Conservation (phyloP, 108 stramenopile species). For the Bacterosira constricta region DNA sequence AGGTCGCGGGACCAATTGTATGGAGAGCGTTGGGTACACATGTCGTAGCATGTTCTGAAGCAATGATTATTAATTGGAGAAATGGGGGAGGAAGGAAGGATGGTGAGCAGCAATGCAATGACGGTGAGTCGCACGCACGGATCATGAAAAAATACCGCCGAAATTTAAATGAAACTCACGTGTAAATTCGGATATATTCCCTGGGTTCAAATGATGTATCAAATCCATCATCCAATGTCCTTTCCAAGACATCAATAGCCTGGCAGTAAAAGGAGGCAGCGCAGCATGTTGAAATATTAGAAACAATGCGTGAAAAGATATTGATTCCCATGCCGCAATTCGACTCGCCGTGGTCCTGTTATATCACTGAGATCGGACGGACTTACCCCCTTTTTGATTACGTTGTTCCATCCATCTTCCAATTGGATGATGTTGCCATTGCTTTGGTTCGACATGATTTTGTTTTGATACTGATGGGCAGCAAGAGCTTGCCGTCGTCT, state of each 20-base stretch:
- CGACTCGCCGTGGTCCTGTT: too few relatives aligned
- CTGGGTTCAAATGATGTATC: constrained; percentile 86
- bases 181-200: constrained; percentile 92
- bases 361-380: too few relatives aligned
- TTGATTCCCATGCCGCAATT: background rate
- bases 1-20: constrained; percentile 99
- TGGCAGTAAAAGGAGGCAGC: constrained; percentile 8
- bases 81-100: background rate
- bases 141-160: background rate
- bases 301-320: constrained; percentile 5
- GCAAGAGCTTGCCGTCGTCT: background rate
- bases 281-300: background rate
- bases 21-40: constrained; percentile 99
- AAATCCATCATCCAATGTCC: constrained; percentile 87
- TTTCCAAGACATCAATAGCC: constrained; percentile 92
- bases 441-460: constrained; percentile 53
- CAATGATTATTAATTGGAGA: background rate
- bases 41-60: constrained; percentile 96
- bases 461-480: background rate
- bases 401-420: constrained; percentile 93
- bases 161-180: constrained; percentile 59
- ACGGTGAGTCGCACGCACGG: too few relatives aligned
- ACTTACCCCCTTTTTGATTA: constrained; percentile 93
- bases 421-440: constrained; percentile 72
- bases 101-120: background rate